Evolutionary conservation across 208 protist species (phyloP).

Genomic region (Leishmania lainsoni): DNA sequence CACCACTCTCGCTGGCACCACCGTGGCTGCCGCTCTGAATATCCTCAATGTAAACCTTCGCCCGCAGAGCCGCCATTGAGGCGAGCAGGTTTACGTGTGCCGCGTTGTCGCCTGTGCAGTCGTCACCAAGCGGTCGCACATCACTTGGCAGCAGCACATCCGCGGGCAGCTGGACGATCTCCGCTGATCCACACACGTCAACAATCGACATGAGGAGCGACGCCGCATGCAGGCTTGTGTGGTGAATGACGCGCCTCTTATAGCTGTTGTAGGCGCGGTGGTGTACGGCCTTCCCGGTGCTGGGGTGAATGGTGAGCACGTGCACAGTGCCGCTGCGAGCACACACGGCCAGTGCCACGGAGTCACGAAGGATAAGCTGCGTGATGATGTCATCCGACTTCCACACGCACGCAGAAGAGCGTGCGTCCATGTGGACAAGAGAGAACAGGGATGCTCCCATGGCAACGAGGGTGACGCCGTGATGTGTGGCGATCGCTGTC

Average conservation of each 20-base stretch:
- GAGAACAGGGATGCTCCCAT: constrained; percentile 26
- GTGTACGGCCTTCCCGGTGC: constrained; percentile 18
- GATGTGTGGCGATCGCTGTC: constrained; percentile 23
- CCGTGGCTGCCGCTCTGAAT: constrained; percentile 11
- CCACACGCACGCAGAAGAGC: constrained; percentile 19
- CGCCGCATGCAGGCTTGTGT: constrained; percentile 45
- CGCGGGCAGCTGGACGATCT: constrained; percentile 59
- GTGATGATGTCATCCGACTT: constrained; percentile 25
- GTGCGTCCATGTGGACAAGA: constrained; percentile 8
- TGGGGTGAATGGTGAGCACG: constrained; percentile 34
- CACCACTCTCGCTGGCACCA: not conserved
- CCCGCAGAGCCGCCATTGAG: constrained; percentile 29
- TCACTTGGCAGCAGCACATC: constrained; percentile 12
- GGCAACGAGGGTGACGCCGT: constrained; percentile 36
- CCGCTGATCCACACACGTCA: constrained; percentile 50
- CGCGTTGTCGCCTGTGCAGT: constrained; percentile 8
- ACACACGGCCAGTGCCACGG: constrained; percentile 38
- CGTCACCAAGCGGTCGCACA: constrained; percentile 3
- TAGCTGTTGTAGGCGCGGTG: constrained; percentile 42
- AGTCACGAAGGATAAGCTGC: constrained; percentile 28
- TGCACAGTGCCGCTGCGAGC: constrained; percentile 38
- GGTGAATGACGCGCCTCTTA: constrained; percentile 39
- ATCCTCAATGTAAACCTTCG: constrained; percentile 32
- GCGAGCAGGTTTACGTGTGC: constrained; percentile 16
- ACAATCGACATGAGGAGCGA: constrained; percentile 62